These are phyloP conservation scores for Dothiorella sarmentorum DNA, from an alignment of 2,329 filamentous ascomycete genomes.

Conservation along the genomic window DNA sequence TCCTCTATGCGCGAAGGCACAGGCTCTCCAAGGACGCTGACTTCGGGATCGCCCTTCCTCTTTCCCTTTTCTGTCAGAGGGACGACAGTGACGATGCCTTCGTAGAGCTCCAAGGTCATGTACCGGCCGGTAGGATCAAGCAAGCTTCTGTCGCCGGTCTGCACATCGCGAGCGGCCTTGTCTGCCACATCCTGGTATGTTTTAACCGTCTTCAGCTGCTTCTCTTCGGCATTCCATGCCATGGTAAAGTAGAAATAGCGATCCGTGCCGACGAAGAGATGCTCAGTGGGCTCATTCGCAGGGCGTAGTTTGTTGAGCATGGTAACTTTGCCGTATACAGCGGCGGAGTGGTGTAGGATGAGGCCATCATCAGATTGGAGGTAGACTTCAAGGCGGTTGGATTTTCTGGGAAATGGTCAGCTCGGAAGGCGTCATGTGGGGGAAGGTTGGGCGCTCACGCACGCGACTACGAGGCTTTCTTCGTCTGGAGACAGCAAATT, in stretches of 20 bases:
- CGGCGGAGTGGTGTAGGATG: constrained; percentile 62
- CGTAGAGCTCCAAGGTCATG: constrained; percentile 65
- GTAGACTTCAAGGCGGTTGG: constrained; percentile 85
- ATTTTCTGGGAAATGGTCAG: constrained; percentile 53
- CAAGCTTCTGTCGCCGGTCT: constrained; percentile 77
- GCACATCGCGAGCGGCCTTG: constrained; percentile 65
- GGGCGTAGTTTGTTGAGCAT: constrained; percentile 80
- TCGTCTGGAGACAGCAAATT: constrained; percentile 70
- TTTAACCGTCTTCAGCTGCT: constrained; percentile 54
- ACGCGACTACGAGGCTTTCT: constrained; percentile 86
- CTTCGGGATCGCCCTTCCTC: constrained; percentile 49
- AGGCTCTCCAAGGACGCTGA: constrained; percentile 59
- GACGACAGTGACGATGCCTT: constrained; percentile 64
- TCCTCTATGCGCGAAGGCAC: constrained; percentile 62
- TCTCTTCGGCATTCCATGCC: constrained; percentile 66
- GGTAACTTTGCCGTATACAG: constrained; percentile 80
- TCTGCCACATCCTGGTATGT: constrained; percentile 59
- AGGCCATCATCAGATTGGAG: constrained; percentile 63
- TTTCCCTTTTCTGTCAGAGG: constrained; percentile 56
- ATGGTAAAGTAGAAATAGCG: constrained; percentile 87
- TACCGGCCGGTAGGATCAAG: constrained; percentile 75
- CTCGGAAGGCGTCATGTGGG: constrained; percentile 4
- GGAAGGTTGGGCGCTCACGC: constrained; percentile 38
- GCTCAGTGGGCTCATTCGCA: constrained; percentile 68
- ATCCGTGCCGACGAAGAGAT: constrained; percentile 90